Base-by-base conservation (phyloP, 108 stramenopile species). In the Skeletonema menzelii region DNA sequence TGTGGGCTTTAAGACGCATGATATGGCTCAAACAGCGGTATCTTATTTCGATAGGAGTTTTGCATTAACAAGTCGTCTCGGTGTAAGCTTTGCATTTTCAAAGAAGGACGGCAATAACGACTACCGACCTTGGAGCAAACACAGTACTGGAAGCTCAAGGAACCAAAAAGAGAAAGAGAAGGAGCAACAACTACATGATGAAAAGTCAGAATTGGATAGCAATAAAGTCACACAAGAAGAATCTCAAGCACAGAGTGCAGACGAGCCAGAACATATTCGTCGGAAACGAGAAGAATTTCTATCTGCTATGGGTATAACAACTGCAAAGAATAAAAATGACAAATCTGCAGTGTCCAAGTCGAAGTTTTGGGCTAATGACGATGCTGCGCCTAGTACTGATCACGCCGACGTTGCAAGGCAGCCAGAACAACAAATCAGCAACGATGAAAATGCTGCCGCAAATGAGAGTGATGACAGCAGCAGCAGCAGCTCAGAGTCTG, bases 321-420 rank as follows among this genome's bases (percentile, higher is more conserved):
- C 63, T 46, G 40, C 64, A 12, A 60, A 58, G n/a, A 62, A 57
- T 10, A 59, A 59, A 28, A 65, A 59, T 31, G 47, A 46, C 20
- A 75, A 68, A 26, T 72, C 63, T 28, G 57, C 35, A 4, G 69
- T 67, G 8, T 70, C 76, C 27, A 90, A 91, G 53, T 75, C 86
- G 2, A 91, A 91, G 57, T 92, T 94, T 65, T 93, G 92, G 95
- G 83, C 89, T 10, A 94, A 96, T 62, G 92, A 96, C 73, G 90
- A 87, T 75, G 92, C 56, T 5, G 73, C 61, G 26, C 56, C 59
- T 13, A 30, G 28, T 15, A 47, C 47, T 31, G 79, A 80, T 37
- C 26, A 65, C 8, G 56, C 66, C 31, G 27, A 14, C 19, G 31
- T 13, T 24, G 28, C 1, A 44, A 64, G 8, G 14, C 35, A 70